Conservation (phyloP, 2,329 filamentous ascomycete genomes). For the Fusarium udum region DNA sequence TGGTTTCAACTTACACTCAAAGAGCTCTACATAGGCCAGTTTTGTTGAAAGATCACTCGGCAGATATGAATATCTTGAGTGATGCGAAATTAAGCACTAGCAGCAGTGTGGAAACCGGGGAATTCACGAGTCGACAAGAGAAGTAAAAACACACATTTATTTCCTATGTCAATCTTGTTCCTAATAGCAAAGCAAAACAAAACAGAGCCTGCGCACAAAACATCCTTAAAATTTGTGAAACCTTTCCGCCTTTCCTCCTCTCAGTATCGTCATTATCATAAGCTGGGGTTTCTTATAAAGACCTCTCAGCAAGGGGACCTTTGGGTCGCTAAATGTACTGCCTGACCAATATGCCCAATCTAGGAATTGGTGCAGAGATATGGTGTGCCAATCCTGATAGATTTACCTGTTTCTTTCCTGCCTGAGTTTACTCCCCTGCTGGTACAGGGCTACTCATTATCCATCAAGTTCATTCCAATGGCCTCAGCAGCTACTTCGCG, state of each 20-base stretch:
- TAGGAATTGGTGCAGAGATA: not conserved
- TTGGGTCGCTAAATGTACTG: not conserved
- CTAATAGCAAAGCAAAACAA: not conserved
- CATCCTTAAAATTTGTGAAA: not conserved
- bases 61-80: too few species aligned
- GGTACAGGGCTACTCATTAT: not conserved
- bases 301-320: not conserved
- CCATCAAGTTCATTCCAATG: not conserved
- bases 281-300: not conserved
- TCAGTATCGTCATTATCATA: not conserved
- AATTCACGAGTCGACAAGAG: not conserved
- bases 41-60: not conserved
- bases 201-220: too few species aligned
- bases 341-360: not conserved
- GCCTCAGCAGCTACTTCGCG: not conserved
- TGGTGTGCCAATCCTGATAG: not conserved
- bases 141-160: not conserved
- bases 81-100: too few species aligned
- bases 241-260: not conserved
- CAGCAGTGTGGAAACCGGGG: not conserved
- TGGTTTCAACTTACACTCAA: not conserved
- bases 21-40: fast-evolving
- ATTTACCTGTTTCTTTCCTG: not conserved
- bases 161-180: not conserved
- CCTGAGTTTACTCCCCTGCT: not conserved